Evolutionary conservation across 805 yeast genomes (phyloP).

Genomic region (Ogataea haglerorum): DNA sequence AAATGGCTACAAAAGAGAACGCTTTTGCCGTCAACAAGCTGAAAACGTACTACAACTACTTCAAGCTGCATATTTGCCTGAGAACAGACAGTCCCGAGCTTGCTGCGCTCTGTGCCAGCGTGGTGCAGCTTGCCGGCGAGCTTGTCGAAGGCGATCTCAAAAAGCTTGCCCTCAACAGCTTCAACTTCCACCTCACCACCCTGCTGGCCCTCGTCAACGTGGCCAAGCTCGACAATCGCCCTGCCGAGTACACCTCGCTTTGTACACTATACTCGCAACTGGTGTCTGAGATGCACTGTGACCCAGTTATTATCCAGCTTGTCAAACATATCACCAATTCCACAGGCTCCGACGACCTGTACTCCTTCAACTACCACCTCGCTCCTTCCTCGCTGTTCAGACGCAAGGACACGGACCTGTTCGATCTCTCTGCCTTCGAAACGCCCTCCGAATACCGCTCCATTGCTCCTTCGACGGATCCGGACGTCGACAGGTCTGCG

Average conservation of each 20-base stretch:
- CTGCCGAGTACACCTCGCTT: neutral
- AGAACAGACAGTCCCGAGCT: slow-evolving; percentile 11
- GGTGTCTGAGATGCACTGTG: slow-evolving; percentile 22
- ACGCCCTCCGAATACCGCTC: slow-evolving; percentile 18
- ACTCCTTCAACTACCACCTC: slow-evolving; percentile 21
- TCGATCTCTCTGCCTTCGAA: slow-evolving; percentile 31
- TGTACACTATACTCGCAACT: slow-evolving; percentile 22
- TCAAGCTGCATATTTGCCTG: slow-evolving; percentile 26
- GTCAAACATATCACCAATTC: slow-evolving; percentile 21
- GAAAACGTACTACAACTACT: slow-evolving; percentile 30
- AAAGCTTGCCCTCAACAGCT: slow-evolving; percentile 28
- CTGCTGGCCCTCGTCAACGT: slow-evolving; percentile 26
- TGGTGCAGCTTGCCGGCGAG: slow-evolving; percentile 13
- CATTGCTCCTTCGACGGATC: slow-evolving; percentile 13
- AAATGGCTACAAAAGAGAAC: slow-evolving; percentile 23
- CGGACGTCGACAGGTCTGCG: slow-evolving; percentile 12
- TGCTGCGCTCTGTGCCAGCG: slow-evolving; percentile 19
- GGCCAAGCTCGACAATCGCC: slow-evolving; percentile 2
- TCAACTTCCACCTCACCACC: slow-evolving; percentile 31
- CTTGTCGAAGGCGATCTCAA: slow-evolving; percentile 25
- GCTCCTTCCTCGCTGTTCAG: slow-evolving; percentile 24
- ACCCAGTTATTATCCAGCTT: slow-evolving; percentile 21
- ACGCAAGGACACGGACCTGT: slow-evolving; percentile 16
- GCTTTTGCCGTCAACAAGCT: slow-evolving; percentile 25
- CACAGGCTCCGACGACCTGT: slow-evolving; percentile 22